Conservation (phyloP, 2,329 filamentous ascomycete species). For the Metarhizium brunneum region DNA sequence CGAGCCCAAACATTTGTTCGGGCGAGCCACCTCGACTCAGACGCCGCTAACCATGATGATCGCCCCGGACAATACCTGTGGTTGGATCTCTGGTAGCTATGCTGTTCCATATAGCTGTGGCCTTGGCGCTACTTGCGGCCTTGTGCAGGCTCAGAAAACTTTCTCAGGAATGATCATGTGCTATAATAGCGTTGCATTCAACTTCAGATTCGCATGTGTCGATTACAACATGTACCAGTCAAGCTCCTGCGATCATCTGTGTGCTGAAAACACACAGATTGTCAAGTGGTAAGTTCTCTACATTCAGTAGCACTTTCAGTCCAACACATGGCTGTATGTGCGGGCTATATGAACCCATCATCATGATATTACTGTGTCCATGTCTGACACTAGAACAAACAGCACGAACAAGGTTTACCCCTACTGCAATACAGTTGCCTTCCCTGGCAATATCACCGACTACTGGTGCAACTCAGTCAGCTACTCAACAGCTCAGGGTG, state of each 20-base stretch:
- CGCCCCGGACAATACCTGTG: conserved; percentile 41
- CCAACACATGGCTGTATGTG: neutral
- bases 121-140: conserved; percentile 25
- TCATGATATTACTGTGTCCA: neutral
- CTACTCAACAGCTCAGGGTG: conserved; percentile 23
- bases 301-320: neutral
- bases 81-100: conserved; percentile 33
- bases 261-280: conserved; percentile 28
- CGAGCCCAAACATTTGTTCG: conserved; percentile 5
- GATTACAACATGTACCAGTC: conserved; percentile 26
- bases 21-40: neutral
- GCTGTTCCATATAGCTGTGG: conserved; percentile 32
- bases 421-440: conserved; percentile 37
- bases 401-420: conserved; percentile 26
- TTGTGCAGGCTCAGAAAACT: conserved; percentile 23
- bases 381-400: conserved; percentile 2
- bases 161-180: conserved; percentile 31
- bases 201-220: conserved; percentile 27
- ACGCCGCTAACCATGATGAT: conserved; percentile 20
- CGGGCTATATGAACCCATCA: no score
- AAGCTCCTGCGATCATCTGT: conserved; percentile 30
- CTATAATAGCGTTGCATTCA: conserved; percentile 26
- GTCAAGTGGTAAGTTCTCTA: conserved; percentile 34
- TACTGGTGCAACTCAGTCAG: conserved; percentile 32
- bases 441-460: conserved; percentile 30